Base-by-base conservation (phyloP, 352 stramenopile species). In the Globisporangium spiculum region DNA sequence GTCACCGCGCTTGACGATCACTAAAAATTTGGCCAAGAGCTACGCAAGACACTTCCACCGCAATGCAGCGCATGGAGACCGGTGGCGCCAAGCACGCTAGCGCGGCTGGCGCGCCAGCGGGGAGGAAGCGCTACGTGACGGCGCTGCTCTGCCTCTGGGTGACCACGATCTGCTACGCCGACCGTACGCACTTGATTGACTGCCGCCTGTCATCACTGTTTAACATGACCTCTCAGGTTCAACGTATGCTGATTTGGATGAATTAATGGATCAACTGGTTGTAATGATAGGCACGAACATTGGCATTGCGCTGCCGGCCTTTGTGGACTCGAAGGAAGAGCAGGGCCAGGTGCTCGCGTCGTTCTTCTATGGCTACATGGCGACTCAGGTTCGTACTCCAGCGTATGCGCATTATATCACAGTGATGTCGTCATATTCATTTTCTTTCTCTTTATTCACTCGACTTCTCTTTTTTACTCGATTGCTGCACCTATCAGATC, bases 321-420 rank as follows among this genome's bases (percentile, higher is more conserved):
- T 96, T 63, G 76, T 94, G 20, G 74, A 77, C 56, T 76, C 84
- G 73, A 93, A 93, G 66, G 79, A 79, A 22, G 80, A 92, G 59
- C 89, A 96, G 66, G 87, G 89, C 0, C 83, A 92, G 67, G 77
- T 96, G 52, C 76, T 96, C 41, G 90, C 87, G 16, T 82, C 87
- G 26, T 96, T 96, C 72, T 96, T 94, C 74, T 96, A 93, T 54
- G 89, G 89, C 53, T 96, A 96, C 73, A 86, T 96, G 77, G 78
- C 81, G 68, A 96, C 89, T 9, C 89, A 96, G 78, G 86, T 91
- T 24, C 26, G 36, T 24, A 36, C 16, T 18, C 4, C 38, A 32
- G 30, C 30, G 30, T 32, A 32, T 32, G 4, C 30, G 30, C 4
- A 32, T 32, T 32, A 32, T 32, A 32, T 32, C 30, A 32, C 30